Conservation (phyloP, 1,284 basidiomycete genomes). For the Tilletia setariae region DNA sequence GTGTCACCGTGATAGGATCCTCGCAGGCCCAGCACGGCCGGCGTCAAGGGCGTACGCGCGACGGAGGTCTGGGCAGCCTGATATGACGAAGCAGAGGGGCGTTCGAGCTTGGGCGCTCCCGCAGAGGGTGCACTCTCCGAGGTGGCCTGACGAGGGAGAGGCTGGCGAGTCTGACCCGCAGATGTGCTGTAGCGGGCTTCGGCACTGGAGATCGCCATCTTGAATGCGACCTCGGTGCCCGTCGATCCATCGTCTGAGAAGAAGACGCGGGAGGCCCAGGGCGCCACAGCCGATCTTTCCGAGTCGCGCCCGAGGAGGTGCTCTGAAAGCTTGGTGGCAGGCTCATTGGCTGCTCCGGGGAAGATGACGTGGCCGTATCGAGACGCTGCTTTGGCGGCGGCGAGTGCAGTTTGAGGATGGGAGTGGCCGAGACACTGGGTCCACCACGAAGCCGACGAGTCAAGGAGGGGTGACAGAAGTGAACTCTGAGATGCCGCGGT, state of each 20-base stretch:
- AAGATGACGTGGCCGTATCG: constrained; percentile 97
- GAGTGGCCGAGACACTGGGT: constrained; percentile 89
- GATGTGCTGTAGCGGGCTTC: constrained; percentile 32
- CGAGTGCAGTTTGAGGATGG: constrained; percentile 71
- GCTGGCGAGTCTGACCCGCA: not conserved
- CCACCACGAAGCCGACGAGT: constrained; percentile 97
- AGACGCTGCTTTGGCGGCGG: constrained; percentile 83
- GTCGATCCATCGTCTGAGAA: constrained; percentile 93
- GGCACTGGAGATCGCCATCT: constrained; percentile 67
- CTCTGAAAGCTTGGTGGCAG: constrained; percentile 76
- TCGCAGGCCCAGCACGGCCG: constrained; percentile 76
- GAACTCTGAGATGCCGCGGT: constrained; percentile 22
- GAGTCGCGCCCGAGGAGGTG: constrained; percentile 59
- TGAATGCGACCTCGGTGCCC: constrained; percentile 91
- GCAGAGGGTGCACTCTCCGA: not conserved
- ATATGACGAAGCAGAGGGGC: not conserved
- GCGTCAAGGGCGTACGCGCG: constrained; percentile 17
- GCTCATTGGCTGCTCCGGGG: constrained; percentile 79
- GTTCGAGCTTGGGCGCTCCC: not conserved
- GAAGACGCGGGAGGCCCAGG: constrained; percentile 85
- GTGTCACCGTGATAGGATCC: constrained; percentile 98
- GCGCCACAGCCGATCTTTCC: constrained; percentile 13
- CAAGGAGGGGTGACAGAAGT: constrained; percentile 71
- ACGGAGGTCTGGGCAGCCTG: not conserved
- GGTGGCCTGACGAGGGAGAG: not conserved